Percentiles rank a stretch among this genome's conserved stretches.
Evolutionary conservation across 2,329 filamentous ascomycete genomes (phyloP).

Genomic region (Xylariaceae sp.): DNA sequence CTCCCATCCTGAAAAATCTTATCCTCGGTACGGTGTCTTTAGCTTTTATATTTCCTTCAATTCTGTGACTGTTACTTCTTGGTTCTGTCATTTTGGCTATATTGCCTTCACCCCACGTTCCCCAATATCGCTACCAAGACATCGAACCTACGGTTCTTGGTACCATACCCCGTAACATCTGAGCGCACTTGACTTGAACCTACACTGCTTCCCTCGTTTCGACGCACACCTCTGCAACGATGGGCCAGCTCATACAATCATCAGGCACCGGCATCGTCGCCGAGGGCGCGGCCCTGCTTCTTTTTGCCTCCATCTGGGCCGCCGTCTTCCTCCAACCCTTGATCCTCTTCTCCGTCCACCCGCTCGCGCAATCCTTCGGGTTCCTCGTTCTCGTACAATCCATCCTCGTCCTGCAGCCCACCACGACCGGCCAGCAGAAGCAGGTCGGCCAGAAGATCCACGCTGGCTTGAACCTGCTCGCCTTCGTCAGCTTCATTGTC

Average conservation of each 20-base stretch:
- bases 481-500: slow-evolving; percentile 55
- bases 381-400: slow-evolving; percentile 74
- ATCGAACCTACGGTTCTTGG: not conserved
- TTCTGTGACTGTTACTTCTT: not conserved
- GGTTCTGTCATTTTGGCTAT: slow-evolving; percentile 7
- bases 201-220: slow-evolving; percentile 1
- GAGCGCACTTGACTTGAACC: not conserved
- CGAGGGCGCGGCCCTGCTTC: slow-evolving; percentile 72
- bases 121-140: slow-evolving; percentile 2
- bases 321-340: slow-evolving; percentile 65
- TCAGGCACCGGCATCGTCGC: slow-evolving; percentile 77
- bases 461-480: slow-evolving; percentile 63
- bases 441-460: slow-evolving; percentile 56
- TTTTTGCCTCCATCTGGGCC: slow-evolving; percentile 73
- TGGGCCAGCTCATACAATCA: slow-evolving; percentile 29
- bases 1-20: slow-evolving; percentile 66
- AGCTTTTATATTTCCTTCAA: not conserved
- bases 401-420: slow-evolving; percentile 83
- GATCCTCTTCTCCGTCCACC: slow-evolving; percentile 85
- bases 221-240: slow-evolving; percentile 7
- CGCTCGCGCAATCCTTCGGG: slow-evolving; percentile 64
- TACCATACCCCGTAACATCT: not conserved
- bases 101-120: slow-evolving; percentile 6
- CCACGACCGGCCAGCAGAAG: slow-evolving; percentile 73
- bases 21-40: slow-evolving; percentile 59